Base-by-base conservation (phyloP, 768 basidiomycete species). In the Sarcodon sp. region DNA sequence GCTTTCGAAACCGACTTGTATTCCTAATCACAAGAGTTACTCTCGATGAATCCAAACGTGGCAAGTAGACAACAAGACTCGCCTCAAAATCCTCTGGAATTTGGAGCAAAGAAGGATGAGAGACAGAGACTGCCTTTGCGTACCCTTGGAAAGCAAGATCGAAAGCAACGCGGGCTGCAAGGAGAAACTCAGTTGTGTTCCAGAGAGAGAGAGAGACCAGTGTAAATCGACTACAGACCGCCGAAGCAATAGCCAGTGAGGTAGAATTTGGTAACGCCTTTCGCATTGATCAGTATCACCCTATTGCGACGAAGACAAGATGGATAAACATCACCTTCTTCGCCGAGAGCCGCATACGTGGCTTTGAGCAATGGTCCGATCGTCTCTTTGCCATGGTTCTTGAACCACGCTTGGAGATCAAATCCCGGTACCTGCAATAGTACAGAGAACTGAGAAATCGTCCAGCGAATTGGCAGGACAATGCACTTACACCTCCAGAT, bases 201-300 rank as follows among this genome's bases (percentile, higher is more conserved):
- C 21, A 27, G 4, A 27, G 21, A 27, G 21, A 27, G 4, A 27
- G 21, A 27, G 21, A 27, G 21, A 27, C 4, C 21, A 27, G 21
- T 27, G 21, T 27, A 27, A 27, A 3, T 27, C 21, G 21, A 27
- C 4, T 27, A 27, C 21, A 4, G 21, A 27, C 21, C 83, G 50
- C 82, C 80, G 47, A 74, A 79, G 66, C 86, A 88, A 66, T 78
- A 87, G 3, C 81, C 83, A 4, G 73, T 72, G 0, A 78, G 76
- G 0, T 66, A 82, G 48, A 87, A 71, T 6, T 59, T 59, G 1
- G 67, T 76, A 18, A 87, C 66, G 1, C 83, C 85, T 51, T 73
- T 56, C 33, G 62, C 72, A 57, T 77, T 79, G 51, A 88, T 27
- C 21, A 27, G 21, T 27, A 27, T 27, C 21, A 27, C 4, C 21